Percentiles rank a stretch among this genome's conserved stretches.
Conservation (phyloP, 352 stramenopile species). For the Pythium vanterpoolii region DNA sequence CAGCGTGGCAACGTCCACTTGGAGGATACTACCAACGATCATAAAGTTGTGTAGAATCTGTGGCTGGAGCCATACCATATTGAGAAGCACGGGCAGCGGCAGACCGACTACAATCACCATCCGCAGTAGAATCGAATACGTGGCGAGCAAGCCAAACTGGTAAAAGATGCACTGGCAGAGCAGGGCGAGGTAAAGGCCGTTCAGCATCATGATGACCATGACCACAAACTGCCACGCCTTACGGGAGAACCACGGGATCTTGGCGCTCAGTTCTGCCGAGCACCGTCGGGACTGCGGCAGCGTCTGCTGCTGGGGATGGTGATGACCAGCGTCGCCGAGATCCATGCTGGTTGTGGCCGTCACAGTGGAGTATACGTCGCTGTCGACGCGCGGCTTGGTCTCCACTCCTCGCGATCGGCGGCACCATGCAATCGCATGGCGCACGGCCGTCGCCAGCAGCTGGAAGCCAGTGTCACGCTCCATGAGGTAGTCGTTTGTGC, state of each 20-base stretch:
- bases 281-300: conserved; percentile 21
- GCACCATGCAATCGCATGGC: not conserved
- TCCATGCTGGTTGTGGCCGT: conserved; percentile 6
- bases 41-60: conserved; percentile 64
- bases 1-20: conserved; percentile 49
- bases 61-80: conserved; percentile 56
- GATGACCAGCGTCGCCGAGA: conserved; percentile 17
- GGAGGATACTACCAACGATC: conserved; percentile 48
- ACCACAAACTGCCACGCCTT: conserved; percentile 66
- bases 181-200: conserved; percentile 60
- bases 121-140: conserved; percentile 13
- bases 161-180: conserved; percentile 65
- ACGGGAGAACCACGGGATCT: conserved; percentile 50
- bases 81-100: conserved; percentile 48
- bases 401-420: not conserved
- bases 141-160: conserved; percentile 19
- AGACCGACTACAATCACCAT: conserved; percentile 23
- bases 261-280: conserved; percentile 17
- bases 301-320: conserved; percentile 20
- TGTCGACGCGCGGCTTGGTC: not conserved
- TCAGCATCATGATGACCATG: conserved; percentile 65
- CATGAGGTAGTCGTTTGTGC: not conserved
- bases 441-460: conserved; percentile 11
- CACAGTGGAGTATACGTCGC: not conserved
- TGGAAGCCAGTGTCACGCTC: conserved; percentile 31